Evolutionary conservation across 352 stramenopile species (phyloP), one percentile per base, ranked within the genome.

Genomic region (Globisporangium recalcitrans): DNA sequence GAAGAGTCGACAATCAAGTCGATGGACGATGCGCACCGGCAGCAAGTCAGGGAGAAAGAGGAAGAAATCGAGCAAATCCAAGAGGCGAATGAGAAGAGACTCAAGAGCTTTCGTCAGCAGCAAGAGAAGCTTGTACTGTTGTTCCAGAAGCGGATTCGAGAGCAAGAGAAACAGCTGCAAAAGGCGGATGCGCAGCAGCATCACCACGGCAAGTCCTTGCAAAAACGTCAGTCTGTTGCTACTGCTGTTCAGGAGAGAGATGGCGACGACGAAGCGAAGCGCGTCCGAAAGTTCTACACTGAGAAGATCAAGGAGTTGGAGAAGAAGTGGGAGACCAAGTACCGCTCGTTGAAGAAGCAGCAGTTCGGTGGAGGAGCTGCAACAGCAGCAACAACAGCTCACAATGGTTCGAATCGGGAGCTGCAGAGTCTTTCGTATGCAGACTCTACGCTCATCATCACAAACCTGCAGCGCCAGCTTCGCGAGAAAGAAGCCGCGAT

Each of bases 301-400:
- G 73, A 83, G 47, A 93, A 93, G 61, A 80, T 91, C 26, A 87
- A 90, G 63, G 82, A 89, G 48, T 19, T 91, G 11, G 78, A 93
- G 67, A 72, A 71, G 36, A 91, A 87, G 57, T 91, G 80, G 84
- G 78, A 87, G 40, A 65, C 73, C 49, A 91, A 89, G 54, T 86
- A 85, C 60, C 73, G 75, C 4, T 63, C 77, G 10, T 44, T 86
- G n/a, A 76, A 74, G 29, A 87, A 83, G 55, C 78, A 86, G 44
- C 66, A 74, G 24, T 77, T 64, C 46, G 61, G 63, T 46, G 66
- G 65, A 22, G 42, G 16, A n/a, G 47, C 24, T 52, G 52, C 40
- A 26, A 46, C n/a, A 19, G 13, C 4, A 31, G 38, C 8, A 19
- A 7, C 4, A 31, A 26, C 8, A 26, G 58, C 29, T 31, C 32